These are phyloP conservation scores for Phanerodontia chrysosporium DNA, from an alignment of 768 basidiomycete genomes.

Conservation along the genomic window DNA sequence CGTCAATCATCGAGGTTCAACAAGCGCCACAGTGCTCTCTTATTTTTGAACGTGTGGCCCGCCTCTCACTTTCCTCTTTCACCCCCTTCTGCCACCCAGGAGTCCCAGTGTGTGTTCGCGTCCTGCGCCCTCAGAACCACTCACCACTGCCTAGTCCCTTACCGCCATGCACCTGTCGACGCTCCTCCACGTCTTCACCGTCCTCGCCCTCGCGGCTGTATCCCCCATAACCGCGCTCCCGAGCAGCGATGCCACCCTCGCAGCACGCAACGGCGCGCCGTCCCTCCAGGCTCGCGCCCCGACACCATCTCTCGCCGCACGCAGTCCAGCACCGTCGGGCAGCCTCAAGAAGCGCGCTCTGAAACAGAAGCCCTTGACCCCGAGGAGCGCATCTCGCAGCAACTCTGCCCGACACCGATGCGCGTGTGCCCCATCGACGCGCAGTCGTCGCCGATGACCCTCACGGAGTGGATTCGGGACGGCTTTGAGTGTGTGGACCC, in stretches of 20 bases:
- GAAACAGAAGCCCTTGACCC: slow-evolving; percentile 18
- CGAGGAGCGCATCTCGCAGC: slow-evolving; percentile 7
- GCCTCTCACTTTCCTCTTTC: neutral
- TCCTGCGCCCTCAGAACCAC: neutral
- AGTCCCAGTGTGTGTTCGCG: neutral
- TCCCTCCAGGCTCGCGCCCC: slow-evolving; percentile 1
- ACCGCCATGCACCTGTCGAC: slow-evolving; percentile 14
- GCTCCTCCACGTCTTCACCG: slow-evolving; percentile 9
- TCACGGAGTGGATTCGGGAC: slow-evolving; percentile 17
- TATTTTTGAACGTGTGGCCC: neutral
- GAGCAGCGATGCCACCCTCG: neutral
- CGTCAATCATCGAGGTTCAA: neutral
- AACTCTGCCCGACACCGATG: slow-evolving; percentile 21
- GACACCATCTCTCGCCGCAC: slow-evolving; percentile 6
- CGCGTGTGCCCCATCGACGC: slow-evolving; percentile 20
- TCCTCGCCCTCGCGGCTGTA: slow-evolving; percentile 8
- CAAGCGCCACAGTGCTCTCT: neutral
- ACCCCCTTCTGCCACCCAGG: neutral
- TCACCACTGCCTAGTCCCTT: neutral
- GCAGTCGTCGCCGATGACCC: slow-evolving; percentile 8
- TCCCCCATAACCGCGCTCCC: slow-evolving; percentile 9
- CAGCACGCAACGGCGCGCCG: slow-evolving; percentile 2
- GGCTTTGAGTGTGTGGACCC: slow-evolving; percentile 30
- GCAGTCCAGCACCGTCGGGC: slow-evolving; percentile 10
- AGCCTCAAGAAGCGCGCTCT: slow-evolving; percentile 9